Percentiles rank a stretch among this genome's conserved stretches.
Evolutionary conservation across 2,329 filamentous ascomycete genomes (phyloP).

Genomic region (Exophiala mesophila): DNA sequence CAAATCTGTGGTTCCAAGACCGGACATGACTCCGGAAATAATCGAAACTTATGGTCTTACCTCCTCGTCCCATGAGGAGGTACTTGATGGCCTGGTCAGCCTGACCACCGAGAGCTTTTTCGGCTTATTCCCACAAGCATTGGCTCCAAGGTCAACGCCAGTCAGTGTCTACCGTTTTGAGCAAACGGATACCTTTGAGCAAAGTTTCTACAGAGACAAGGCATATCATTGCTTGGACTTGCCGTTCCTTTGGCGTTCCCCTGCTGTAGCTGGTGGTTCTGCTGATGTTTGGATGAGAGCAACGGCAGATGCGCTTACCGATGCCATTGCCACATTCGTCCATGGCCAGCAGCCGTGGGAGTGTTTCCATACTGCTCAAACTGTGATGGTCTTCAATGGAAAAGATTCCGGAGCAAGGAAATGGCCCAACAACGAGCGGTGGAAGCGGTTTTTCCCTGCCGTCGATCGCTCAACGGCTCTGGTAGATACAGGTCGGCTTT

Average conservation of each 20-base stretch:
- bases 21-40: neutral
- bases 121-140: neutral
- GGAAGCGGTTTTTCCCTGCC: conserved; percentile 1
- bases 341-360: conserved; percentile 5
- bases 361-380: neutral
- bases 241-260: conserved; percentile 1
- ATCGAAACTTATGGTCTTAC: neutral
- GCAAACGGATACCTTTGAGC: conserved; percentile 3
- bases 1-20: neutral
- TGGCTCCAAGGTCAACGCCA: neutral
- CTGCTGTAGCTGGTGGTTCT: conserved; percentile 2
- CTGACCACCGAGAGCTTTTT: conserved; percentile 5
- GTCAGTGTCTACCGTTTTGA: conserved; percentile 9
- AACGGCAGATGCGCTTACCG: neutral
- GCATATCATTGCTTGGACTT: conserved; percentile 9
- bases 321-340: neutral
- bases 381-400: conserved; percentile 7
- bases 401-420: neutral
- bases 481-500: conserved; percentile 7
- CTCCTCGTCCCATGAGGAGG: neutral
- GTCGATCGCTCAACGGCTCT: neutral
- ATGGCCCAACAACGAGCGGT: neutral
- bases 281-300: neutral
- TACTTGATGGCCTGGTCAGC: neutral
- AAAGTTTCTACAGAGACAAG: conserved; percentile 1